Conservation (phyloP, 805 yeast genomes). For the Yarrowia keelungensis region DNA sequence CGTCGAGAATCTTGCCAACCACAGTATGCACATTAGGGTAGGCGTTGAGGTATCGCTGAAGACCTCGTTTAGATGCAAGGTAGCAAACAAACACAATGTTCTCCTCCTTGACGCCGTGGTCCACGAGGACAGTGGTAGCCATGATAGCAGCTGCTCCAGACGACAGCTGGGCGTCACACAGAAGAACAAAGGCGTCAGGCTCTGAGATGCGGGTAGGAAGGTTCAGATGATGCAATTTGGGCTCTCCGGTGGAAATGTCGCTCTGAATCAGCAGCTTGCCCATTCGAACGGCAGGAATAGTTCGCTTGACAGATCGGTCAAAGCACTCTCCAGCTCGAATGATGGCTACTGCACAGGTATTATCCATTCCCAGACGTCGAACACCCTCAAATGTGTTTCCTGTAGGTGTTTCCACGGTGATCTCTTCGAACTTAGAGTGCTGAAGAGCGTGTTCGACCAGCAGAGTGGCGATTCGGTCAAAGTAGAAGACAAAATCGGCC, state of each 20-base stretch:
- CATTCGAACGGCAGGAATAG: slow-evolving; percentile 72
- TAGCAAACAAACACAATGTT: slow-evolving; percentile 75
- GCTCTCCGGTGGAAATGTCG: slow-evolving; percentile 90
- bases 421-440: slow-evolving; percentile 39
- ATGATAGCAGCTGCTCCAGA: slow-evolving; percentile 94
- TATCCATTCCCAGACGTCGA: slow-evolving; percentile 52
- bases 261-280: slow-evolving; percentile 90
- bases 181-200: slow-evolving; percentile 53
- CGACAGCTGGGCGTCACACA: slow-evolving; percentile 86
- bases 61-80: slow-evolving; percentile 78
- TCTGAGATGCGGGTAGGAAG: slow-evolving; percentile 58
- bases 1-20: slow-evolving; percentile 61
- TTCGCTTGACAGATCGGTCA: slow-evolving; percentile 74
- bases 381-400: slow-evolving; percentile 47
- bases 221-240: slow-evolving; percentile 83
- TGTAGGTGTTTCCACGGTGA: slow-evolving; percentile 55
- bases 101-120: slow-evolving; percentile 70
- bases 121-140: slow-evolving; percentile 88
- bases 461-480: slow-evolving; percentile 79
- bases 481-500: slow-evolving; percentile 84
- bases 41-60: slow-evolving; percentile 73
- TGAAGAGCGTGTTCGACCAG: slow-evolving; percentile 71
- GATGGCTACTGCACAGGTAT: slow-evolving; percentile 74
- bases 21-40: slow-evolving; percentile 74
- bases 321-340: slow-evolving; percentile 94